Conservation (phyloP, 192 early-diverging fungal genomes). For the Umbelopsis sp. region DNA sequence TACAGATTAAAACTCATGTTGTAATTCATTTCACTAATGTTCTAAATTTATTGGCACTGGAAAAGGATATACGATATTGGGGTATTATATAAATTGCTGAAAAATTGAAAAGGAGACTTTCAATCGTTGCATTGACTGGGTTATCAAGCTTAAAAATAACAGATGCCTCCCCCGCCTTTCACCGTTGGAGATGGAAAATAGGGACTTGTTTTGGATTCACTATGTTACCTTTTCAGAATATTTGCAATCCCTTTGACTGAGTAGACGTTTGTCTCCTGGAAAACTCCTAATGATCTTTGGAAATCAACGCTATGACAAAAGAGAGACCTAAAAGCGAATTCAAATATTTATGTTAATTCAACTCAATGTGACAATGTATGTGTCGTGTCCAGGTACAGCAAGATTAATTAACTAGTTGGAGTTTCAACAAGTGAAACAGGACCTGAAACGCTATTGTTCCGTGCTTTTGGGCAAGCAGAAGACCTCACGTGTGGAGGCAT, state of each 20-base stretch:
- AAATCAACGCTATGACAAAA: neutral
- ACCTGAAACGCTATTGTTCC: neutral
- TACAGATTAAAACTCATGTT: too few relatives aligned
- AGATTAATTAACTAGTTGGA: too few relatives aligned
- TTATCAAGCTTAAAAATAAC: neutral
- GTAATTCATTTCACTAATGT: too few relatives aligned
- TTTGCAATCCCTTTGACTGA: neutral
- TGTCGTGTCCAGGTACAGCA: too few relatives aligned
- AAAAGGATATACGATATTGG: constrained; percentile 6
- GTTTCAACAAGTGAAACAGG: too few relatives aligned
- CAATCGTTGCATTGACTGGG: neutral
- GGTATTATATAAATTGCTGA: neutral
- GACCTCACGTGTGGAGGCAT: neutral
- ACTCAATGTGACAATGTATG: too few relatives aligned
- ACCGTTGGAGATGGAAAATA: neutral
- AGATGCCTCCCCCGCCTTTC: neutral
- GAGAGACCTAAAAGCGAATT: neutral
- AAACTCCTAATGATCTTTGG: constrained; percentile 9
- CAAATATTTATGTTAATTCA: neutral
- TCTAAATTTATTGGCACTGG: neutral
- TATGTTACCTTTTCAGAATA: constrained; percentile 13
- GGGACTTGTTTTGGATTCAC: neutral
- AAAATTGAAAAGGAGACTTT: neutral
- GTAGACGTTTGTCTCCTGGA: neutral
- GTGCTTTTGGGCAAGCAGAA: neutral